Base-by-base conservation (phyloP, 495 filamentous ascomycete genomes). In the Darksidea phi region DNA sequence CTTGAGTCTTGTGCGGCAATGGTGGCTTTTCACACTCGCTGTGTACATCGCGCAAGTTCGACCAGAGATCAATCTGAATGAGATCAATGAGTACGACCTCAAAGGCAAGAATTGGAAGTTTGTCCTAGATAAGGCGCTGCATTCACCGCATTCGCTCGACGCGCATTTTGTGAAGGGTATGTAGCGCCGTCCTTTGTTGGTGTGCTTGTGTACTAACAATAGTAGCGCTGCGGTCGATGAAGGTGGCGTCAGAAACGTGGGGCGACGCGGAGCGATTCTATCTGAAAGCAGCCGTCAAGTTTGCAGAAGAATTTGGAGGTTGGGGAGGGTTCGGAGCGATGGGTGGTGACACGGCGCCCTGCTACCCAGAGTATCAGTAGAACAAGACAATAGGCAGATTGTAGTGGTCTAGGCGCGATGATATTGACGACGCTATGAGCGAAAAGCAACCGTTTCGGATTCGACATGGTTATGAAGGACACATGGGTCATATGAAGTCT, bases 11-110 rank as follows among this genome's bases (percentile, higher is more conserved):
- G 80, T 95, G 7, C 79, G 84, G 17, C 87, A 93, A 69, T 96
- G 95, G 88, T 96, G 90, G 91, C 74, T 97, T 3, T 79, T 95
- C 41, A 85, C 87, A 0, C 68, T 96, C 26, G 78, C 86, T 0
- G 82, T 91, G 1, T 97, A 95, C 62, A 83, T 94, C 26, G 76
- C 83, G 0, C 86, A 89, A 71, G 67, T 88, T 15, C 78, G 92
- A 13, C 91, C 90, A 1, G 76, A 81, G 51, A 82, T 96, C 26
- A 75, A 86, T 20, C 76, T 86, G 13, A 84, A 87, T 54, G 71
- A 79, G 13, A 82, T 96, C 48, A 73, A 71, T 17, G 76, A 82
- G 0, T 82, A 80, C 48, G 82, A 90, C 37, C 59, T 86, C 6
- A 73, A 80, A 21, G 84, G 81, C 0, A 84, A 83, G 68, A 78